These are phyloP conservation scores for Xylaria sp. DNA, from an alignment of 2,329 filamentous ascomycete genomes.

Conservation along the genomic window DNA sequence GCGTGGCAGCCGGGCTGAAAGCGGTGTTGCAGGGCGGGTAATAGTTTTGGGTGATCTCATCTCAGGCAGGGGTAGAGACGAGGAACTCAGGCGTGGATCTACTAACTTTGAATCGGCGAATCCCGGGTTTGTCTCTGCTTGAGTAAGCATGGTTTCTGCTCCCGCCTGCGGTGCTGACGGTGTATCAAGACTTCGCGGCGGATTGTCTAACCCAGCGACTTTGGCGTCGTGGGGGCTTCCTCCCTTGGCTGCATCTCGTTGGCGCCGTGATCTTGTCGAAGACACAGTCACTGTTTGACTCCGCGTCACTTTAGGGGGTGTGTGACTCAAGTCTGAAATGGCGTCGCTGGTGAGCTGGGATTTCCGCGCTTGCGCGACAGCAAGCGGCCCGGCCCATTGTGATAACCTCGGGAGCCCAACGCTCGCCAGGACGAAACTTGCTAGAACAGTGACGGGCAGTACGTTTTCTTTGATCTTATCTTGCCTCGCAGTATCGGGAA, in stretches of 20 bases:
- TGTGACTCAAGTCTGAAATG: conserved; percentile 61
- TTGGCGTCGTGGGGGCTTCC: conserved; percentile 51
- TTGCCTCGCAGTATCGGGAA: conserved; percentile 69
- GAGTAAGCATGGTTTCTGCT: conserved; percentile 6
- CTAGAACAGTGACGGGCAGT: conserved; percentile 78
- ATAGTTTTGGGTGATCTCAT: conserved; percentile 57
- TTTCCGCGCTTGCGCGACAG: conserved; percentile 80
- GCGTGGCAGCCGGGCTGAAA: conserved; percentile 59
- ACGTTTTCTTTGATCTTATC: conserved; percentile 84
- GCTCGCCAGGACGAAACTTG: conserved; percentile 79
- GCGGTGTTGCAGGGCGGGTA: conserved; percentile 62
- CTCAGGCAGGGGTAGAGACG: conserved; percentile 70
- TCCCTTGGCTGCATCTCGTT: conserved; percentile 53
- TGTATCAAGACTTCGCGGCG: conserved; percentile 22
- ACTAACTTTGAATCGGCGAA: conserved; percentile 59
- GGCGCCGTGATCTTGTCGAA: conserved; percentile 57
- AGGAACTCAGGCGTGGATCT: conserved; percentile 70
- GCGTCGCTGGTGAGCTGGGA: conserved; percentile 68
- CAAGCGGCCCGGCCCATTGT: conserved; percentile 79
- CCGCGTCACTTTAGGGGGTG: conserved; percentile 58
- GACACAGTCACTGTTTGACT: conserved; percentile 69
- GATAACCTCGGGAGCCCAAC: conserved; percentile 76
- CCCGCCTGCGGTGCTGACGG: conserved; percentile 22
- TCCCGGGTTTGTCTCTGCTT: conserved; percentile 47
- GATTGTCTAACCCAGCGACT: conserved; percentile 21